phyloP scores from a whole-genome alignment of 2,329 filamentous ascomycete genomes.

The Epichloe coenophiala region DNA sequence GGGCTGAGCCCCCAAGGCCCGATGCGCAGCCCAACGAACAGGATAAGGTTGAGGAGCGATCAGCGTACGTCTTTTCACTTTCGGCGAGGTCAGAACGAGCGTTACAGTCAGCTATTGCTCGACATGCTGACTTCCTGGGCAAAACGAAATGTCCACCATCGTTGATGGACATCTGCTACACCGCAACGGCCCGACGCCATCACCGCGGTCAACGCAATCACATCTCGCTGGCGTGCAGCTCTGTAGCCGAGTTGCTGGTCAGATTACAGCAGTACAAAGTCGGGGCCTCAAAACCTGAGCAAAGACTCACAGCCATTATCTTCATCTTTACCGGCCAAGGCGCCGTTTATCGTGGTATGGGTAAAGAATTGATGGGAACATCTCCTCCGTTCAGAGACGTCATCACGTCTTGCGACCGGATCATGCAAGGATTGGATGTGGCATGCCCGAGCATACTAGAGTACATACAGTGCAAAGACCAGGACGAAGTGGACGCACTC shows the following conservation, averaged over 20 bases:
- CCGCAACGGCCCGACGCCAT: constrained; percentile 32
- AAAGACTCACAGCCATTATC: no score
- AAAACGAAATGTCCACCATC: constrained; percentile 20
- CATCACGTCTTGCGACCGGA: not conserved
- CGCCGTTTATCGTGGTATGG: constrained; percentile 2
- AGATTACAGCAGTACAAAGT: no score
- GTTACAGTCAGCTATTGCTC: no score
- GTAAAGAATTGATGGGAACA: constrained; percentile 38
- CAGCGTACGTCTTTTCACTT: no score
- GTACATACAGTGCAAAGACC: no score
- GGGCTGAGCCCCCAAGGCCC: constrained; percentile 11
- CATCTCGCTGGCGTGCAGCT: not conserved
- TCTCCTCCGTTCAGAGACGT: constrained; percentile 15
- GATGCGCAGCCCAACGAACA: constrained; percentile 6
- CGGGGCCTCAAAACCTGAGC: no score
- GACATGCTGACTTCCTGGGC: no score
- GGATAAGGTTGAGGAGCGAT: no score
- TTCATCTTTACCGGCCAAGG: not conserved
- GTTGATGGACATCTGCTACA: constrained; percentile 36
- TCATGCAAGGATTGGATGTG: no score
- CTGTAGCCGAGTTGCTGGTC: not conserved
- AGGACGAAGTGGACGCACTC: no score
- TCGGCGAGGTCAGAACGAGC: no score
- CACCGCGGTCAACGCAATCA: not conserved
- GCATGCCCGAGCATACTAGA: no score